These are phyloP conservation scores for Mariannaea elegans DNA, from an alignment of 2,329 filamentous ascomycete species.

Conservation along the genomic window DNA sequence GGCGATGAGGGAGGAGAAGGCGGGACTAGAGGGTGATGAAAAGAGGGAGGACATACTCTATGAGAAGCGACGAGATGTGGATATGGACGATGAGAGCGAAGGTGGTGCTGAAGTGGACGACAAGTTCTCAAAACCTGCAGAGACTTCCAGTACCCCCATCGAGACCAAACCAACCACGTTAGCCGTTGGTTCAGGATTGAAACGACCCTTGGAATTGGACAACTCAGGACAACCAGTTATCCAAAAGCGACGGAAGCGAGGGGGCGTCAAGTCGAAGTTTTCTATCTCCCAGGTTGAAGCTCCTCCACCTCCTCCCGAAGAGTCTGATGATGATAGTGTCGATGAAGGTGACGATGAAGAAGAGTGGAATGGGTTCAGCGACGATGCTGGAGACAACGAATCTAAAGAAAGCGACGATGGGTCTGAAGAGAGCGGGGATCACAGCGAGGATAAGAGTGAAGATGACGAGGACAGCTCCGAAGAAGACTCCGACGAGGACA, in stretches of 20 bases:
- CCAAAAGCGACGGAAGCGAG: slow-evolving; percentile 80
- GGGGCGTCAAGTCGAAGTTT: slow-evolving; percentile 66
- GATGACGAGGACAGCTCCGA: slow-evolving; percentile 42
- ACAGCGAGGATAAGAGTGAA: slow-evolving; percentile 41
- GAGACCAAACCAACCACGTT: slow-evolving; percentile 10
- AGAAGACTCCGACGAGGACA: slow-evolving; percentile 41
- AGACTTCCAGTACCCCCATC: slow-evolving; percentile 12
- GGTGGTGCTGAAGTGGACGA: slow-evolving; percentile 10
- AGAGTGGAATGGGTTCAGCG: slow-evolving; percentile 72
- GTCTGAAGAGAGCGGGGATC: slow-evolving; percentile 19
- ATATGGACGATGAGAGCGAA: slow-evolving; percentile 32
- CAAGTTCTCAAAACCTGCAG: background rate
- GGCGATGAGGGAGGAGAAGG: slow-evolving; percentile 70
- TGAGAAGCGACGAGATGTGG: slow-evolving; percentile 45
- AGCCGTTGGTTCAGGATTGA: slow-evolving; percentile 78
- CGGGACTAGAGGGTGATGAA: slow-evolving; percentile 66
- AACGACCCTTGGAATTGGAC: slow-evolving; percentile 83
- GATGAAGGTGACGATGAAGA: slow-evolving; percentile 47
- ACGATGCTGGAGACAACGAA: slow-evolving; percentile 47
- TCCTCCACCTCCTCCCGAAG: slow-evolving; percentile 49
- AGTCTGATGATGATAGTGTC: slow-evolving; percentile 33
- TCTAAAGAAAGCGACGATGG: slow-evolving; percentile 39
- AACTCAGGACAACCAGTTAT: slow-evolving; percentile 83
- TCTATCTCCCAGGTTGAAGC: slow-evolving; percentile 54
- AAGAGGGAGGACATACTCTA: slow-evolving; percentile 66